A percentile compares a stretch with the other conserved stretches of the same genome.
phyloP scores from a whole-genome alignment of 768 basidiomycete species.

The Lyophyllum decastes region DNA sequence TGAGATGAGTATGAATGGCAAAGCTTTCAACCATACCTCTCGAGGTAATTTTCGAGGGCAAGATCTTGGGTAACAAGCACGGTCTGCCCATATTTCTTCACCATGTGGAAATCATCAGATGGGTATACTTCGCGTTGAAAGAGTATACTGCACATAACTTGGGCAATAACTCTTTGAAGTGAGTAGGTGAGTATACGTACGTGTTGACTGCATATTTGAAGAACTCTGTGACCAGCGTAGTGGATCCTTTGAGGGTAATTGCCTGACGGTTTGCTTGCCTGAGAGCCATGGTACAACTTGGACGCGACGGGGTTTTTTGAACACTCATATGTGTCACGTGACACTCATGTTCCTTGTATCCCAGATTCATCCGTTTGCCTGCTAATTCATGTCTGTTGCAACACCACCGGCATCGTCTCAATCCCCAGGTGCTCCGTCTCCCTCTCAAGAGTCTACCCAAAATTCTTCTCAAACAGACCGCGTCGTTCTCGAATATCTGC shows the following conservation, averaged over 20 bases:
- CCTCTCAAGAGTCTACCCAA: conserved; percentile 37
- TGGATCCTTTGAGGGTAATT: conserved; percentile 95
- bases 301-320: conserved; percentile 14
- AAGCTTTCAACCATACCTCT: conserved; percentile 47
- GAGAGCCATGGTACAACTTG: conserved; percentile 35
- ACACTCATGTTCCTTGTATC: not conserved
- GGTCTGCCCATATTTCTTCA: conserved; percentile 98
- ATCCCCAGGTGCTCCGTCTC: conserved; percentile 49
- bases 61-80: conserved; percentile 94
- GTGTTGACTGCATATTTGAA: conserved; percentile 99
- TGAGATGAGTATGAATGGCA: conserved; percentile 3
- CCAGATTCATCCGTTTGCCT: too few relatives aligned
- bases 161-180: conserved; percentile 3
- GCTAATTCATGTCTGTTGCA: conserved; percentile 21
- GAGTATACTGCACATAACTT: conserved; percentile 63
- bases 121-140: conserved; percentile 98
- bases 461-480: conserved; percentile 41
- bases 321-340: conserved; percentile 35
- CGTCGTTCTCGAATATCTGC: conserved; percentile 50
- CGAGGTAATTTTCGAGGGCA: conserved; percentile 91
- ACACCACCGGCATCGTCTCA: conserved; percentile 55
- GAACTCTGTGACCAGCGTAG: conserved; percentile 93
- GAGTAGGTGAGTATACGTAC: conserved; percentile 44
- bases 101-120: conserved; percentile 98
- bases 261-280: conserved; percentile 66